These are phyloP conservation scores for Candolleomyces aberdarensis DNA, from an alignment of 768 basidiomycete genomes.

Conservation along the genomic window DNA sequence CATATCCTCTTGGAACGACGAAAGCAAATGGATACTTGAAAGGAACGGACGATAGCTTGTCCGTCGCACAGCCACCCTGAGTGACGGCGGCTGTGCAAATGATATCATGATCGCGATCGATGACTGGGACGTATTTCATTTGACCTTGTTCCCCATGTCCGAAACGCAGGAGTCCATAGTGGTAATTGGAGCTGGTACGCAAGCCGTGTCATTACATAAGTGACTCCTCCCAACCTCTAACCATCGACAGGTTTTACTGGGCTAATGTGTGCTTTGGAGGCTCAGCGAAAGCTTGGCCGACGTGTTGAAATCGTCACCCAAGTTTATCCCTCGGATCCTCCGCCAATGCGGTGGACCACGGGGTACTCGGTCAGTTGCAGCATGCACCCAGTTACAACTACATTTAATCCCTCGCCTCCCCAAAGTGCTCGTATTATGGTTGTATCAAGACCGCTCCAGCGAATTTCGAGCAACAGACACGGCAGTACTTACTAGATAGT, in stretches of 20 bases:
- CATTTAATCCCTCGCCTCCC: too few relatives aligned
- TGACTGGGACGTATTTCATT: too few relatives aligned
- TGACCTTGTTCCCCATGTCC: too few relatives aligned
- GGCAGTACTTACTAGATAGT: neutral
- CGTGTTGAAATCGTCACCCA: neutral
- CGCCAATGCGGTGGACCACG: neutral
- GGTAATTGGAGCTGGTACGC: neutral
- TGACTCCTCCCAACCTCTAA: too few relatives aligned
- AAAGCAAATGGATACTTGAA: too few relatives aligned
- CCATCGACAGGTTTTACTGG: neutral
- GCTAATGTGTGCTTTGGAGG: neutral
- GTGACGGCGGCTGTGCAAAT: too few relatives aligned
- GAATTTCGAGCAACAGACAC: neutral
- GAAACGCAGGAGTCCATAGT: too few relatives aligned
- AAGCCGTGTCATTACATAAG: neutral
- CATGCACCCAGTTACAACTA: neutral
- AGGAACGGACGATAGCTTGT: too few relatives aligned
- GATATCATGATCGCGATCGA: too few relatives aligned
- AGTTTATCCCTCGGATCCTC: neutral
- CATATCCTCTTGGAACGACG: too few relatives aligned
- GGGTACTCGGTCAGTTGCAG: neutral
- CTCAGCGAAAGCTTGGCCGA: neutral
- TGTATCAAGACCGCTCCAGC: neutral
- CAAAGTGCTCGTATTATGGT: neutral
- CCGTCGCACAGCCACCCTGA: too few relatives aligned